Evolutionary conservation across 2,329 filamentous ascomycete genomes (phyloP).

Genomic region (Pestalotiopsis fici): DNA sequence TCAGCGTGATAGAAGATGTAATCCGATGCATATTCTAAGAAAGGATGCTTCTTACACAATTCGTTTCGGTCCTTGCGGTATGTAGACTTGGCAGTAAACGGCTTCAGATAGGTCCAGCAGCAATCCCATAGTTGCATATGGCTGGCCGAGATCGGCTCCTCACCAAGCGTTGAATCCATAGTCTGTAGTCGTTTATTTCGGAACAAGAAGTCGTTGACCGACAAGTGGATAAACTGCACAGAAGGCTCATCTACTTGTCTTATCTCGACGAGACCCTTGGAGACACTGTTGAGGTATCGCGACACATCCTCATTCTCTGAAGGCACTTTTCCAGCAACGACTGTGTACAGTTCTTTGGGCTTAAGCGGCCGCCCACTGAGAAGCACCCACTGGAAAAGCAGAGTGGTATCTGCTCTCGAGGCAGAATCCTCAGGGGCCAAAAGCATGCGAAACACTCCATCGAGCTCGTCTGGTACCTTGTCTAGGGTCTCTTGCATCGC

Average conservation of each 20-base stretch:
- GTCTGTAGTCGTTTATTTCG: not conserved
- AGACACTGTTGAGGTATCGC: not conserved
- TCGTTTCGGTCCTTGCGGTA: not conserved
- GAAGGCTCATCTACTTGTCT: fast-evolving
- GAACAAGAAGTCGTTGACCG: not conserved
- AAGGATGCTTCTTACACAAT: not conserved
- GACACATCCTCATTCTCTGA: not conserved
- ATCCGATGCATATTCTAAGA: not conserved
- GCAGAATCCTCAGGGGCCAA: no score
- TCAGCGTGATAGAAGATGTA: not conserved
- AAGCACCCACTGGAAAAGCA: not conserved
- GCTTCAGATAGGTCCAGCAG: not conserved
- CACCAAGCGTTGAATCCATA: not conserved
- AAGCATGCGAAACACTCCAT: no score
- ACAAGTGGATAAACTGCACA: not conserved
- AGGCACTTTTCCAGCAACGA: not conserved
- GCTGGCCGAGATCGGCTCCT: not conserved
- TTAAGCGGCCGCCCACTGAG: not conserved
- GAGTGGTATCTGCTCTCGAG: no score
- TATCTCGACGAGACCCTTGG: not conserved
- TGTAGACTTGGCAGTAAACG: no score
- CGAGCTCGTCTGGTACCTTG: no score
- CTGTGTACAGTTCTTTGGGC: not conserved
- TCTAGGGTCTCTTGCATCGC: not conserved
- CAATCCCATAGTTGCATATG: not conserved